Base-by-base conservation (phyloP, 495 filamentous ascomycete species). In the Tuber magnatum region DNA sequence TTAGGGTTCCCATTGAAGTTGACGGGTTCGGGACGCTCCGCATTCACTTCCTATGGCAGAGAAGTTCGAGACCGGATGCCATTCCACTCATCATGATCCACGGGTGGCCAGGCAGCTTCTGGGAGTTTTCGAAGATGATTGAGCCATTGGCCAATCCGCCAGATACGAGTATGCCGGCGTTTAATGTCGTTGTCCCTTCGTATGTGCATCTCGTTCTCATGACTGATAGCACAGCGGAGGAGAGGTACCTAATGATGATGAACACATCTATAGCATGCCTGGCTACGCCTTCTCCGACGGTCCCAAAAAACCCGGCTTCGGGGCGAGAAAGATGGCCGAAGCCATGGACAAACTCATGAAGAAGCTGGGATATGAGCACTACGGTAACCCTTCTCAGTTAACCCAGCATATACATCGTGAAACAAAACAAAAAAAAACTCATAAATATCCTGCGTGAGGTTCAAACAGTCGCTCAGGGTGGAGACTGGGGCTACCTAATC, bases 271-370 rank as follows among this genome's bases (percentile, higher is more conserved):
- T 32, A 65, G 89, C 24, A 83, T 93, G 40, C 92, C 92, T 0
- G 92, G 92, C 56, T 87, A 92, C 77, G 92, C 90, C 69, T 94
- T 93, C 83, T 90, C 87, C 68, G 83, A 86, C 40, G 86, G 85
- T 0, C 81, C 87, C 5, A 85, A 84, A 65, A 87, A 88, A 82
- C 88, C 88, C 74, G 86, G 87, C 1, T 88, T 91, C 56, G 85
- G 85, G 1, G 83, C 91, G 41, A 82, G 82, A 32, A 87, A 92
- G 74, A 90, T 92, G 41, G 92, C 90, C 10, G 86, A 88, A 69
- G 83, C 86, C 5, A 83, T 89, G 72, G 85, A 93, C 81, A 86
- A 85, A 3, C 85, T 94, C 3, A 94, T 94, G 92, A 77, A 86
- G 14, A 84, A 86, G 68, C 87, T 94, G 12, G 88, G 88, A 0